A percentile compares a stretch with the other conserved stretches of the same genome.
phyloP scores from a whole-genome alignment of 2,329 filamentous ascomycete species.

The Aspergillus intermedius region DNA sequence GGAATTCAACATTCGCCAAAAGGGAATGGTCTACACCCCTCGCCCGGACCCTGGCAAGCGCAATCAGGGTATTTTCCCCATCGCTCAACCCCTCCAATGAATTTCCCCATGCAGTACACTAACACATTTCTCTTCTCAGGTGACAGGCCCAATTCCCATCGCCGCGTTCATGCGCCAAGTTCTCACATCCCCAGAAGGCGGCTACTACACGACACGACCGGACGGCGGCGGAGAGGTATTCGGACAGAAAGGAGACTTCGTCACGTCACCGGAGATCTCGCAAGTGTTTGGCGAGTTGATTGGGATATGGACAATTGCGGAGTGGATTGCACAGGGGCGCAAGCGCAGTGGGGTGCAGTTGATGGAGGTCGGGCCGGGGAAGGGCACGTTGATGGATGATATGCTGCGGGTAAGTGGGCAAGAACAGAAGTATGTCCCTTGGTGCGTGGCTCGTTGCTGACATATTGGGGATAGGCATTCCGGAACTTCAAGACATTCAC shows the following conservation, averaged over 20 bases:
- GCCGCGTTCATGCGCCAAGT: conserved; percentile 98
- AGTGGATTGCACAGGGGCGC: conserved; percentile 89
- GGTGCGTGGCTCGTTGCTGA: conserved; percentile 1
- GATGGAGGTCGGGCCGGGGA: conserved; percentile 88
- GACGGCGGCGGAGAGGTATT: conserved; percentile 73
- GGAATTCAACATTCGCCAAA: conserved; percentile 28
- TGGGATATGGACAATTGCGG: conserved; percentile 88
- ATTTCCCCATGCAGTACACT: neutral
- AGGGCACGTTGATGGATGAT: conserved; percentile 95
- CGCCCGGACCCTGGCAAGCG: conserved; percentile 77
- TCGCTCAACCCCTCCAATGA: neutral
- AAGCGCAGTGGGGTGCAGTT: conserved; percentile 70
- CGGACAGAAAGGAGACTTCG: conserved; percentile 87
- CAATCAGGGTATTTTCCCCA: conserved; percentile 63
- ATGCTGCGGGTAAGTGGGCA: conserved; percentile 69
- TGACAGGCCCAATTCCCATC: conserved; percentile 84
- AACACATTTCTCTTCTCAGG: conserved; percentile 35
- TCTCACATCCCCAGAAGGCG: conserved; percentile 79
- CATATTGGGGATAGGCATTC: conserved; percentile 56
- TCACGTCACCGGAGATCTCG: conserved; percentile 95
- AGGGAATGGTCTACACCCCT: conserved; percentile 87
- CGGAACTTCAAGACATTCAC: conserved; percentile 73
- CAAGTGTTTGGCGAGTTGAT: conserved; percentile 94
- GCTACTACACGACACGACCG: conserved; percentile 81
- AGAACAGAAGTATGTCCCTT: neutral